Evolutionary conservation across 2,329 filamentous ascomycete species (phyloP).

Genomic region (Acephala macrosclerotiorum): DNA sequence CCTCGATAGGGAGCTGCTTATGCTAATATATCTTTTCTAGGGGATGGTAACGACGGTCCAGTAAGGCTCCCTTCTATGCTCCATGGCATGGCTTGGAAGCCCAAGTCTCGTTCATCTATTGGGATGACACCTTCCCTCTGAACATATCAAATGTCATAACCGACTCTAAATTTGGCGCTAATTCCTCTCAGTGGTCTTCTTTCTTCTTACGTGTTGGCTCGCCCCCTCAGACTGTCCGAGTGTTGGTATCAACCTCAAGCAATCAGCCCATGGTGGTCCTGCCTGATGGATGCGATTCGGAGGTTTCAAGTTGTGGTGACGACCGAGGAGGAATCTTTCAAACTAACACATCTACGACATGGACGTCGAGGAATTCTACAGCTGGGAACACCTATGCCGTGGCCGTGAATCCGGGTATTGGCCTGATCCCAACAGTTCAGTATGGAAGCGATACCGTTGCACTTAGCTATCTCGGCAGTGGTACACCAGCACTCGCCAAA

Average conservation of each 20-base stretch:
- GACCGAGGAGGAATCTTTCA: constrained; percentile 48
- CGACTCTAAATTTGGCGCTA: not conserved
- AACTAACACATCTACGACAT: constrained; percentile 47
- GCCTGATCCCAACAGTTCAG: constrained; percentile 25
- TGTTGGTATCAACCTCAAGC: constrained; percentile 49
- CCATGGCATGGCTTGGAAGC: not conserved
- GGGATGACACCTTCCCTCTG: not conserved
- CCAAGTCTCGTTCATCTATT: not conserved
- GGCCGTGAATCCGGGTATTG: constrained; percentile 29
- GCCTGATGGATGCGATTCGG: constrained; percentile 31
- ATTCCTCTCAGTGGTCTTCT: constrained; percentile 36
- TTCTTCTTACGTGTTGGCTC: constrained; percentile 49
- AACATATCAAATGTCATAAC: not conserved
- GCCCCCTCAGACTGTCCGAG: constrained; percentile 48
- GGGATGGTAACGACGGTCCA: constrained; percentile 40
- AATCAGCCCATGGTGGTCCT: constrained; percentile 38
- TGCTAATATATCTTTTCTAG: constrained; percentile 12
- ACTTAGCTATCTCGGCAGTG: constrained; percentile 24
- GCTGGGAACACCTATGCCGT: constrained; percentile 31
- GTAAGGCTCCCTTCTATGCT: constrained; percentile 11
- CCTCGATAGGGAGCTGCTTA: not conserved
- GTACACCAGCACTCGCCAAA: constrained; percentile 27
- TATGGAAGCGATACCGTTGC: constrained; percentile 39
- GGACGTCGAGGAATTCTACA: constrained; percentile 36
- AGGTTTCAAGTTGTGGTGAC: constrained; percentile 44